phyloP scores from a whole-genome alignment of 768 basidiomycete species.

The Gelatoporia subvermispora region DNA sequence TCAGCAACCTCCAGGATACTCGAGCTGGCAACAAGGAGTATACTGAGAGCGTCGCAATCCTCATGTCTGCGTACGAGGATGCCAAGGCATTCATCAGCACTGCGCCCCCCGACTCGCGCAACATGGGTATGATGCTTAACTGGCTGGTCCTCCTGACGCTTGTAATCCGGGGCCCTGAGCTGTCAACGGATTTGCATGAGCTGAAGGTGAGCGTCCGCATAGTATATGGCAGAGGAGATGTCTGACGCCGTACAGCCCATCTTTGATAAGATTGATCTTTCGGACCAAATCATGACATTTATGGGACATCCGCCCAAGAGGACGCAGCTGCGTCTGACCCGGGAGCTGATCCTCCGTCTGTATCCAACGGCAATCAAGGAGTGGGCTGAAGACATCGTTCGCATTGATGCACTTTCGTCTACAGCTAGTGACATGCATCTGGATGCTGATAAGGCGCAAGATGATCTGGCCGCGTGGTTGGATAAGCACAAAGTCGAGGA shows the following conservation, averaged over 20 bases:
- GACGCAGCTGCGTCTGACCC: constrained; percentile 47
- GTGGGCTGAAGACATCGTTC: constrained; percentile 40
- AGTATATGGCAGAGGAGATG: too few relatives aligned
- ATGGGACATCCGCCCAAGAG: constrained; percentile 42
- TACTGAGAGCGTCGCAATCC: constrained; percentile 56
- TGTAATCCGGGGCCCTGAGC: constrained; percentile 44
- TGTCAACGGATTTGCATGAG: constrained; percentile 45
- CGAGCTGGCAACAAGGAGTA: constrained; percentile 21
- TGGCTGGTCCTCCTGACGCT: constrained; percentile 56
- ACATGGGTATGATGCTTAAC: constrained; percentile 55
- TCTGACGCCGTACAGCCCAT: constrained; percentile 30
- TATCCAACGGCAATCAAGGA: constrained; percentile 42
- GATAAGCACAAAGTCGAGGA: constrained; percentile 18
- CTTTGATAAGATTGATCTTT: constrained; percentile 39
- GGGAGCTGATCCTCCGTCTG: constrained; percentile 42
- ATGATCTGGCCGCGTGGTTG: constrained; percentile 55
- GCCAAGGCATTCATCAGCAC: constrained; percentile 48
- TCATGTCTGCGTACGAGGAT: constrained; percentile 58
- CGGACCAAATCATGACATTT: constrained; percentile 48
- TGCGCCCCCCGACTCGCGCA: constrained; percentile 58
- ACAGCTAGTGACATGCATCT: constrained; percentile 23
- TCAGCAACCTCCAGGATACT: constrained; percentile 43
- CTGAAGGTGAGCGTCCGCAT: constrained; percentile 37
- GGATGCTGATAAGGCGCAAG: constrained; percentile 39
- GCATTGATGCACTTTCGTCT: constrained; percentile 21